Percentiles rank a stretch among this genome's conserved stretches.
These are phyloP conservation scores for Kluyveromyces aestuarii DNA, from an alignment of 805 yeast species.

Conservation along the genomic window DNA sequence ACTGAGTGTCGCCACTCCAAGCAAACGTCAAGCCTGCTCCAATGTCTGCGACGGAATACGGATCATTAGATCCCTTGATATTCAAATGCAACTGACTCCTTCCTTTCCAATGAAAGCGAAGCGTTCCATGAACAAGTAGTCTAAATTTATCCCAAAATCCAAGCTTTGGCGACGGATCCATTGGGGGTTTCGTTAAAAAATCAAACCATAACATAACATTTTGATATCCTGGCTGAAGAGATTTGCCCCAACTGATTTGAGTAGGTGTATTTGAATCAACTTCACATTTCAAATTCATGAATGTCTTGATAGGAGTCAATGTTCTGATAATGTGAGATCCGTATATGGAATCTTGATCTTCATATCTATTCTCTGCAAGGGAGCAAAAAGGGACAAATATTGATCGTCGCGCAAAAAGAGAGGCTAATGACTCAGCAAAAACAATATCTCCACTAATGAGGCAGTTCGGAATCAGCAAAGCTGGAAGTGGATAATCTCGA, in stretches of 20 bases:
- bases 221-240: conserved; percentile 51
- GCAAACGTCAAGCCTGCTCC: conserved; percentile 57
- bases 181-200: conserved; percentile 58
- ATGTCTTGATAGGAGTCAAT: conserved; percentile 51
- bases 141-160: conserved; percentile 71
- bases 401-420: conserved; percentile 36
- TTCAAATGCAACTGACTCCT: conserved; percentile 47
- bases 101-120: conserved; percentile 38
- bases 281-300: conserved; percentile 38
- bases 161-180: conserved; percentile 52
- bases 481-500: conserved; percentile 50
- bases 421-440: conserved; percentile 46
- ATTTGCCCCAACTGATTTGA: conserved; percentile 53
- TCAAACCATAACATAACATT: conserved; percentile 59
- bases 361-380: conserved; percentile 29
- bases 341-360: conserved; percentile 40
- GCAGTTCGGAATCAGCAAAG: conserved; percentile 38
- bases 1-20: conserved; percentile 48
- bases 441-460: conserved; percentile 40
- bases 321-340: conserved; percentile 53
- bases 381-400: conserved; percentile 54
- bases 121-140: conserved; percentile 43
- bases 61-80: conserved; percentile 51
- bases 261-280: conserved; percentile 41
- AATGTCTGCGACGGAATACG: conserved; percentile 47